Percentiles rank a stretch among this genome's conserved stretches.
Evolutionary conservation across 805 yeast genomes (phyloP).

Genomic region (Metahyphopichia silvanorum): DNA sequence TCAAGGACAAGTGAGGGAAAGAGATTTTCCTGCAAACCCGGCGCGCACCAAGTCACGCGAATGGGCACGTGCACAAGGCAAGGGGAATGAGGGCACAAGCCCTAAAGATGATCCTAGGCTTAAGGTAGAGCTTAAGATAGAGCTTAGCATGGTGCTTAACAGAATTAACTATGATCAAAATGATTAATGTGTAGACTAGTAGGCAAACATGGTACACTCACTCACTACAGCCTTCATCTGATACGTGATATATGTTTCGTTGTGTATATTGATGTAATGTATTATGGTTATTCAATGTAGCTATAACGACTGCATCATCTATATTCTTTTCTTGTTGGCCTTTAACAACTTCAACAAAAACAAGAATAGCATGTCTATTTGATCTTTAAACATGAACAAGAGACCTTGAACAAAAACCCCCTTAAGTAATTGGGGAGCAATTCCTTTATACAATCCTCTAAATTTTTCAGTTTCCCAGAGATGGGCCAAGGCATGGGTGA

Average conservation of each 20-base stretch:
- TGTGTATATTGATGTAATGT: no score
- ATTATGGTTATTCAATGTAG: no score
- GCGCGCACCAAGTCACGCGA: neutral
- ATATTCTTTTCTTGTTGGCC: constrained; percentile 5
- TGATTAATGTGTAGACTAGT: no score
- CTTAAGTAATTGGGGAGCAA: constrained; percentile 75
- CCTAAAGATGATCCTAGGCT: neutral
- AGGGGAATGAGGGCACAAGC: constrained; percentile 1
- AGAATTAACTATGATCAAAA: no score
- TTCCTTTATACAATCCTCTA: constrained; percentile 70
- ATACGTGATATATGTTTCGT: no score
- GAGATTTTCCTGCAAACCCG: neutral
- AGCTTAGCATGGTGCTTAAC: no score
- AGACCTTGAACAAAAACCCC: constrained; percentile 85
- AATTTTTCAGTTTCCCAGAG: constrained; percentile 64
- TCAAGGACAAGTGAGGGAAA: neutral
- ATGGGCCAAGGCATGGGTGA: constrained; percentile 60
- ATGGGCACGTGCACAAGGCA: neutral
- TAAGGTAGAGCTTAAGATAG: no score
- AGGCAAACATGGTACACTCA: no score
- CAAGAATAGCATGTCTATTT: constrained; percentile 43
- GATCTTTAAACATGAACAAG: constrained; percentile 78
- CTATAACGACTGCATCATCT: no score
- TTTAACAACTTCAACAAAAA: constrained; percentile 28
- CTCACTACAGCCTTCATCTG: no score